phyloP scores from a whole-genome alignment of 495 filamentous ascomycete genomes.

The Penicillium cataractarum region DNA sequence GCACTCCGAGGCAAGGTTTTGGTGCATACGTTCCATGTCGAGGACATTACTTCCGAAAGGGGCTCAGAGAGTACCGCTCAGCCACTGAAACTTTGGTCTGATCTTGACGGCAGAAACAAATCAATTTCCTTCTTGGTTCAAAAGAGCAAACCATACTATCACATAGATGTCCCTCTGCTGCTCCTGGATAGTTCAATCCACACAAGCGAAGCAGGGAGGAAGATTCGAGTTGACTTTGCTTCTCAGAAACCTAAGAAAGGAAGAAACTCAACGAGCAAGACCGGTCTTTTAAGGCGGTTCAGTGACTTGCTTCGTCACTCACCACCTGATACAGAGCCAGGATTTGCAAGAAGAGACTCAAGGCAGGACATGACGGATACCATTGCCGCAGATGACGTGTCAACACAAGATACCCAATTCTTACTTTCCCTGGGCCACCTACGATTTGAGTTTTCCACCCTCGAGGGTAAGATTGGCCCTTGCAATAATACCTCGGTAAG shows the following conservation, averaged over 20 bases:
- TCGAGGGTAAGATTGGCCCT: background rate
- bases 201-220: background rate
- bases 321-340: background rate
- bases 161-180: slow-evolving; percentile 1
- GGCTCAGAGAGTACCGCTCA: slow-evolving; percentile 10
- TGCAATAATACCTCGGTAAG: background rate
- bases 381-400: background rate
- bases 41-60: background rate
- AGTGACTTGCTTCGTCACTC: slow-evolving; percentile 2
- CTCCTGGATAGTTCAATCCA: background rate
- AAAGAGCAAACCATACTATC: slow-evolving; percentile 4
- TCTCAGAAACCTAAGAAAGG: slow-evolving; percentile 1
- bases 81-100: slow-evolving; percentile 13
- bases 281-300: slow-evolving; percentile 1
- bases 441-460: slow-evolving; percentile 1
- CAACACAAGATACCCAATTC: background rate
- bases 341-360: background rate
- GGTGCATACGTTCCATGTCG: slow-evolving; percentile 4
- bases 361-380: background rate
- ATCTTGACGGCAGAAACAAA: slow-evolving; percentile 8
- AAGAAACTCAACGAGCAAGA: background rate
- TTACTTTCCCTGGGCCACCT: background rate
- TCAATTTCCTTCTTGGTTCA: slow-evolving; percentile 7
- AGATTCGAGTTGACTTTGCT: background rate
- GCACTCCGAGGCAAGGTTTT: slow-evolving; percentile 4